phyloP scores from a whole-genome alignment of 73 alveolate species.

The Blepharisma japonicum region DNA sequence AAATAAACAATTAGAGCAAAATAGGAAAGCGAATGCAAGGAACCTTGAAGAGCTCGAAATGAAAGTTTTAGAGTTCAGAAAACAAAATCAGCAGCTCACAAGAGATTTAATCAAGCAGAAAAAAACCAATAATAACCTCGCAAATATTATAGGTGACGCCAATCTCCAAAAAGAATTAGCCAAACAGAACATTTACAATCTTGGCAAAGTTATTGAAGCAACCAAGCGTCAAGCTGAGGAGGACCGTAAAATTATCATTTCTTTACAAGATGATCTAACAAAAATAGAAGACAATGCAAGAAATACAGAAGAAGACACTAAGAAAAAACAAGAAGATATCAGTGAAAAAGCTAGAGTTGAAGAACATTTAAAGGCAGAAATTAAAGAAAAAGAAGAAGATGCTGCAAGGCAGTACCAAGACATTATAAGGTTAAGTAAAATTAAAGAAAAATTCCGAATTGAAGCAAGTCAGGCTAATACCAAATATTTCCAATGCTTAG shows the following conservation, averaged over 20 bases:
- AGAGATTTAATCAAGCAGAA: constrained; percentile 41
- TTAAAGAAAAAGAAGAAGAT: constrained; percentile 31
- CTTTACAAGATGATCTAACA: constrained; percentile 48
- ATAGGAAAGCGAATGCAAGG: constrained; percentile 42
- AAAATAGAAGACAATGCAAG: constrained; percentile 43
- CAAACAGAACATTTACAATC: constrained; percentile 61
- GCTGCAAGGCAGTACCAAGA: constrained; percentile 28
- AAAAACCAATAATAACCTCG: constrained; percentile 30
- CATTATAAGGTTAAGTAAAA: constrained; percentile 39
- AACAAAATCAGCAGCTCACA: constrained; percentile 39
- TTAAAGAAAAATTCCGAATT: constrained; percentile 67
- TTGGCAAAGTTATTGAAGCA: constrained; percentile 71
- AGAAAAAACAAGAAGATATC: constrained; percentile 42
- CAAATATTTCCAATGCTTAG: constrained; percentile 63
- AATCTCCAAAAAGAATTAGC: constrained; percentile 54
- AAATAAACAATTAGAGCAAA: constrained; percentile 26
- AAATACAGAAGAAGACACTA: constrained; percentile 35
- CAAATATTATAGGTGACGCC: constrained; percentile 37
- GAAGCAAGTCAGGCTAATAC: constrained; percentile 83
- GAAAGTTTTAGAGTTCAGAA: constrained; percentile 41
- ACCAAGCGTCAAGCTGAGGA: constrained; percentile 59
- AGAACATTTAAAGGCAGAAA: constrained; percentile 9
- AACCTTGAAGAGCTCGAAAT: constrained; percentile 49
- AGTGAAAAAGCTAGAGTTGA: constrained; percentile 17
- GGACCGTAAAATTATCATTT: constrained; percentile 40